phyloP scores from a whole-genome alignment of 1,139 yeast species.

The Debaryomyces nepalensis region DNA sequence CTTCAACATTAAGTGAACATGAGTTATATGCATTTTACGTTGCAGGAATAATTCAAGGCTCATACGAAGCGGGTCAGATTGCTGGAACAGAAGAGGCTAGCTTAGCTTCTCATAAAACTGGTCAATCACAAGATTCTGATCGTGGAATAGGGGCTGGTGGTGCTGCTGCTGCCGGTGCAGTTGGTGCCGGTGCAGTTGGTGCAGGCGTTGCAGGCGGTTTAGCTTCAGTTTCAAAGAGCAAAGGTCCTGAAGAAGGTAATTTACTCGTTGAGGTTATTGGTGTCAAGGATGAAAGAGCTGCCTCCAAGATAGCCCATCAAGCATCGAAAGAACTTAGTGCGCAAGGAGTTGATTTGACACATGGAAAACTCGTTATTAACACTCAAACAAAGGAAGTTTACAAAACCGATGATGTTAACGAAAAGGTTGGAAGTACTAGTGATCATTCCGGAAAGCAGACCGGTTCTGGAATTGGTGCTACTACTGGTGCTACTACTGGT shows the following conservation, averaged over 20 bases:
- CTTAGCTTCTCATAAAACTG: constrained; percentile 1
- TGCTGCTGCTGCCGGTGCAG: constrained; percentile 7
- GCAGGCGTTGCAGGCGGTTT: constrained; percentile 7
- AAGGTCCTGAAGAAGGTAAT: constrained; percentile 17
- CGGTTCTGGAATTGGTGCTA: constrained; percentile 11
- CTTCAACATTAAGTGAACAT: neutral
- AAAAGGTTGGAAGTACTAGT: neutral
- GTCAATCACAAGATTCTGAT: neutral
- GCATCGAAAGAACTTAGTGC: constrained; percentile 40
- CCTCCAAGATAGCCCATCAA: constrained; percentile 40
- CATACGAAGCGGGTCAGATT: constrained; percentile 10
- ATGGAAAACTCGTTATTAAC: constrained; percentile 43
- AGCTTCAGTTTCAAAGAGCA: constrained; percentile 3
- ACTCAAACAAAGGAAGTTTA: constrained; percentile 39
- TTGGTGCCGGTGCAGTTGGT: constrained; percentile 9
- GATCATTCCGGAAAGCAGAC: constrained; percentile 6
- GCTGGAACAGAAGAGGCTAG: constrained; percentile 11
- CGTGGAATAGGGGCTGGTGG: constrained; percentile 1
- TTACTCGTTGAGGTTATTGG: constrained; percentile 46
- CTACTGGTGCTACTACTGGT: constrained; percentile 12
- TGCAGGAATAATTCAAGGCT: constrained; percentile 10
- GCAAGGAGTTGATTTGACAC: constrained; percentile 40
- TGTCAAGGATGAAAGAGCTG: constrained; percentile 36
- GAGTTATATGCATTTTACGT: constrained; percentile 5
- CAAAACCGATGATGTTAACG: constrained; percentile 24